Percentiles rank a stretch among this genome's conserved stretches.
phyloP scores from a whole-genome alignment of 75 land plant species.

The Sequoiadendron giganteum region DNA sequence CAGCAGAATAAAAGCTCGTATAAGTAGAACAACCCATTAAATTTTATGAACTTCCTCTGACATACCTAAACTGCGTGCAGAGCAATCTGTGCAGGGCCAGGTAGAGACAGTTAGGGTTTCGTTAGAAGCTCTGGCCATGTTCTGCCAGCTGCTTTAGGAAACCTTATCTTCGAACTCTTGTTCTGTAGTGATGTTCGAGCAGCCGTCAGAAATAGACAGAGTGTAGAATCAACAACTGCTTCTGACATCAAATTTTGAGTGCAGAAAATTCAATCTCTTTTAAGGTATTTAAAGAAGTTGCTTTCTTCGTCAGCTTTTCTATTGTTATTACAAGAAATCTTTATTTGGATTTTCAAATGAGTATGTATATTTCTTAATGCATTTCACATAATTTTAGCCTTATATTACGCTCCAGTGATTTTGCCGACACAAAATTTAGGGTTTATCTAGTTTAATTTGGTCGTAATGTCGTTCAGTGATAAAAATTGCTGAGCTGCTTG shows the following conservation, averaged over 20 bases:
- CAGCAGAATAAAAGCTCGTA: constrained; percentile 63
- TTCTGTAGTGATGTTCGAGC: constrained; percentile 54
- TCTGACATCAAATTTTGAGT: constrained; percentile 27
- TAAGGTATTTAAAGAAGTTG: not conserved
- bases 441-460: not conserved
- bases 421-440: not conserved
- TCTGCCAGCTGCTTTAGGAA: constrained; percentile 1
- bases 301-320: not conserved
- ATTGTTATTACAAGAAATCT: not conserved
- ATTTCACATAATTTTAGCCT: not conserved
- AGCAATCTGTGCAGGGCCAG: constrained; percentile 42
- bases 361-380: not conserved
- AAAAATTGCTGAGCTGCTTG: not conserved
- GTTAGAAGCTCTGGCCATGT: constrained; percentile 31
- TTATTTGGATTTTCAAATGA: not conserved
- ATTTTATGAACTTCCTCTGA: constrained; percentile 11
- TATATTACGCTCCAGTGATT: not conserved
- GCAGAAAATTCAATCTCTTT: not conserved
- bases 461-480: not conserved
- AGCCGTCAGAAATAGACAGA: constrained; percentile 46
- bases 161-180: constrained; percentile 37
- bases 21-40: constrained; percentile 48
- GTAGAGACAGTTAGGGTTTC: constrained; percentile 36
- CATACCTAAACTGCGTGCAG: constrained; percentile 13
- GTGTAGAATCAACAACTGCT: constrained; percentile 44